Conservation (phyloP, 495 filamentous ascomycete species). For the Hyaloscypha hepaticicola region DNA sequence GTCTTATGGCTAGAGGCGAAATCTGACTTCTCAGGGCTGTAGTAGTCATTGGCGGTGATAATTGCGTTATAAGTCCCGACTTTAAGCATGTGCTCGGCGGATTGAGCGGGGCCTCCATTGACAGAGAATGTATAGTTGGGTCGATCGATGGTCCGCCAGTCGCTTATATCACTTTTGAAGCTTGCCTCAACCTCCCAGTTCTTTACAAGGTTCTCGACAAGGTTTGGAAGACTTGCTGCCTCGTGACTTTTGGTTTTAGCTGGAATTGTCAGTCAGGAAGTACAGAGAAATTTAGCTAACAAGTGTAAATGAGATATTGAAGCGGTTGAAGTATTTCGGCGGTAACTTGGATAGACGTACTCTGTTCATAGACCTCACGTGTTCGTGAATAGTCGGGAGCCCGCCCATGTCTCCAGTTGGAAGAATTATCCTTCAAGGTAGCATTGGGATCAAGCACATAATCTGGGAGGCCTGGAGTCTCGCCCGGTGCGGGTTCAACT, state of each 20-base stretch:
- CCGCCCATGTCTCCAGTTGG: conserved; percentile 57
- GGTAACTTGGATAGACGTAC: conserved; percentile 38
- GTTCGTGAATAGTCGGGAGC: conserved; percentile 63
- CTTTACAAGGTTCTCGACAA: conserved; percentile 69
- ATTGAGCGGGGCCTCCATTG: conserved; percentile 54
- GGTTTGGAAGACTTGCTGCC: conserved; percentile 52
- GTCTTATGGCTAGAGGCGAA: conserved; percentile 63
- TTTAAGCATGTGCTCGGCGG: conserved; percentile 62
- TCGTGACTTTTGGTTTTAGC: conserved; percentile 55
- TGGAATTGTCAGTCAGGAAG: conserved; percentile 29
- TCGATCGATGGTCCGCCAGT: conserved; percentile 63
- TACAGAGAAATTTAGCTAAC: too few species aligned
- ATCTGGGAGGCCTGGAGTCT: conserved; percentile 46
- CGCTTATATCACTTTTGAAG: conserved; percentile 56
- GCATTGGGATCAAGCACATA: conserved; percentile 60
- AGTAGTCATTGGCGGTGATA: conserved; percentile 58
- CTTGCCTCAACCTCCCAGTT: conserved; percentile 72
- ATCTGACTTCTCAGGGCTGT: conserved; percentile 55
- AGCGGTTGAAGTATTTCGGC: not conserved
- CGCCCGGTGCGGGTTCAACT: conserved; percentile 10
- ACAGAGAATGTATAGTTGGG: conserved; percentile 58
- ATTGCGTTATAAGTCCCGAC: conserved; percentile 70
- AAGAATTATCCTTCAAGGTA: conserved; percentile 50
- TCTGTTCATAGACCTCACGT: conserved; percentile 46
- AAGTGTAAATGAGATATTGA: not conserved